These are phyloP conservation scores for Populus tomentosa DNA, from an alignment of 441 rosid genomes.

Conservation along the genomic window DNA sequence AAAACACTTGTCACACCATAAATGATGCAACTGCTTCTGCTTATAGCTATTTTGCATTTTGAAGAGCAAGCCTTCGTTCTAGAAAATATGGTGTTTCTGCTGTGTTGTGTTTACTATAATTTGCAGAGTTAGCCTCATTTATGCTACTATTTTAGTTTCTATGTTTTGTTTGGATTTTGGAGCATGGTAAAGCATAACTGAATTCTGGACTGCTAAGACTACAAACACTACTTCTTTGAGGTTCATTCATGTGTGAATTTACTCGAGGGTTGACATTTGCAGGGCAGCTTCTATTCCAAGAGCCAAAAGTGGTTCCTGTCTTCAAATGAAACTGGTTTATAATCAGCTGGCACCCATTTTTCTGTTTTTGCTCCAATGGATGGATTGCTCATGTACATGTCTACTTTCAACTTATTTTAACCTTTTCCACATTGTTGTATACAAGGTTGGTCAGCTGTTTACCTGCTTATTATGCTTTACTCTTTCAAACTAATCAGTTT, in stretches of 20 bases:
- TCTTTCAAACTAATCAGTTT: background rate
- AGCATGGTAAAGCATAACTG: background rate
- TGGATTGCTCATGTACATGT: conserved; percentile 49
- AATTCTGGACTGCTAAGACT: background rate
- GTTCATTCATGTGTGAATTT: background rate
- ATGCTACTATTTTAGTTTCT: background rate
- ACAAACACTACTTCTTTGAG: background rate
- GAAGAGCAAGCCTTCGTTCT: background rate
- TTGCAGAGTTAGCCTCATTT: too few species aligned
- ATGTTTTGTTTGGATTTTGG: background rate
- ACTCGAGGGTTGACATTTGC: conserved; percentile 10
- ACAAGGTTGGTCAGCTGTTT: conserved; percentile 33
- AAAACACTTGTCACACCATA: background rate
- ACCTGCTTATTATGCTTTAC: background rate
- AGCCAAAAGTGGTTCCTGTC: conserved; percentile 30
- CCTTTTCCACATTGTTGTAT: conserved; percentile 45
- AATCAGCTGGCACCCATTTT: conserved; percentile 43
- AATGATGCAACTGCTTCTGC: background rate
- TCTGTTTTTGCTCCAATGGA: conserved; percentile 47
- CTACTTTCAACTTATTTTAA: conserved; percentile 38
- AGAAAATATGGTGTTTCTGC: background rate
- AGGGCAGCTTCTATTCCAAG: conserved; percentile 52
- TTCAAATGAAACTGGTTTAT: conserved; percentile 49
- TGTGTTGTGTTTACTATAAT: background rate
- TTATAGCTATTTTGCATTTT: background rate